Percentiles rank a stretch among this genome's conserved stretches.
These are phyloP conservation scores for Thamnidium elegans DNA, from an alignment of 192 early-diverging fungal species.

Conservation along the genomic window DNA sequence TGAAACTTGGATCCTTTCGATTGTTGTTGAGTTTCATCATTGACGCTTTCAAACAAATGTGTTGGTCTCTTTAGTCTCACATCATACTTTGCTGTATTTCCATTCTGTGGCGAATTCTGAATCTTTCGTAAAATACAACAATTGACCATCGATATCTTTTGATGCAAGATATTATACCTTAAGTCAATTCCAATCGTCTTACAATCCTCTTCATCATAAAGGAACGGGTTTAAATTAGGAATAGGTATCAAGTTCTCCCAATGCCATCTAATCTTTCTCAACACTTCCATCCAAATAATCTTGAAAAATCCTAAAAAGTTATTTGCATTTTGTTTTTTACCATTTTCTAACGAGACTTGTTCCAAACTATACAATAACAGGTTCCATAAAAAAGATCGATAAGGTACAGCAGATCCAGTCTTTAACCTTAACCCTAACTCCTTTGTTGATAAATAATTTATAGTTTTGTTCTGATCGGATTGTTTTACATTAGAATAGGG, in stretches of 20 bases:
- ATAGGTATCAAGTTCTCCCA: conserved; percentile 60
- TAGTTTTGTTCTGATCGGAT: neutral
- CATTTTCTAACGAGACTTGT: conserved; percentile 32
- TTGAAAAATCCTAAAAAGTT: conserved; percentile 60
- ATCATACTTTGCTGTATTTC: neutral
- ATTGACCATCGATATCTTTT: conserved; percentile 82
- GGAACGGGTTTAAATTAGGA: conserved; percentile 43
- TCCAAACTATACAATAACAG: conserved; percentile 45
- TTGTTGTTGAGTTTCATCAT: neutral
- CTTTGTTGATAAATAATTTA: conserved; percentile 11
- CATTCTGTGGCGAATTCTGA: neutral
- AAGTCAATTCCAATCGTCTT: conserved; percentile 55
- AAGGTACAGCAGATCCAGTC: conserved; percentile 37
- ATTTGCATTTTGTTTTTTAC: conserved; percentile 24
- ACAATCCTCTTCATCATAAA: conserved; percentile 9
- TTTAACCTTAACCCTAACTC: conserved; percentile 43
- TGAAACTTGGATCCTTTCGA: too few relatives aligned
- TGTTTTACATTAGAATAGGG: neutral
- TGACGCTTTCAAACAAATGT: neutral
- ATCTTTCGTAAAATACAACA: conserved; percentile 61
- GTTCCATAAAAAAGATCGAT: conserved; percentile 54
- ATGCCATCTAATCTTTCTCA: conserved; percentile 57
- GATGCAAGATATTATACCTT: conserved; percentile 47
- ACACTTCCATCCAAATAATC: conserved; percentile 63
- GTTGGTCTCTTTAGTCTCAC: too few relatives aligned